Evolutionary conservation across 192 early-diverging fungal genomes (phyloP).

Genomic region (Backusella sp.): DNA sequence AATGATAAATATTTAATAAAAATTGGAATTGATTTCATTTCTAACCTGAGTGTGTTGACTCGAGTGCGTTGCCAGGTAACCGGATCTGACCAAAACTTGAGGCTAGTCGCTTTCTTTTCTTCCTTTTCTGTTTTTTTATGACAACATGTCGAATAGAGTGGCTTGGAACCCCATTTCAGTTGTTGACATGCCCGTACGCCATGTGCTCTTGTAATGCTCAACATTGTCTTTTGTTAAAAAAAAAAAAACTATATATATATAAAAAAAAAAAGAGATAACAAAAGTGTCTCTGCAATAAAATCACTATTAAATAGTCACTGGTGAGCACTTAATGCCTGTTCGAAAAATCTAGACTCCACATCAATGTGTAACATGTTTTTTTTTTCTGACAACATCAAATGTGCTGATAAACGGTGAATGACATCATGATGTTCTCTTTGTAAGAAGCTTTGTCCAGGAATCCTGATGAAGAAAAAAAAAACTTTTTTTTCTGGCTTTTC

Average conservation of each 20-base stretch:
- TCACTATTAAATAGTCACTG: conserved; percentile 1
- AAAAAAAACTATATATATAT: not conserved
- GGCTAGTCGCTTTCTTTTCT: not conserved
- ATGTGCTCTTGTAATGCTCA: not conserved
- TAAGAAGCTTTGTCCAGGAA: no score
- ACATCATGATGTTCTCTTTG: no score
- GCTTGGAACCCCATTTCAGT: not conserved
- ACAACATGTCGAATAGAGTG: not conserved
- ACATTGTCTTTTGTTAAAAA: not conserved
- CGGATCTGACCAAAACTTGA: conserved; percentile 43
- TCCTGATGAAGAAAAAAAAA: no score
- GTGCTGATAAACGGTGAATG: no score
- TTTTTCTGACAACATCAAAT: not conserved
- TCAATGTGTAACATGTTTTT: not conserved
- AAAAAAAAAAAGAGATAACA: not conserved
- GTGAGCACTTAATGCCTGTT: not conserved
- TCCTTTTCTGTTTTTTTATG: not conserved
- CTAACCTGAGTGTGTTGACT: conserved; percentile 40
- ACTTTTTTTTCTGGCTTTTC: no score
- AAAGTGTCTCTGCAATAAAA: not conserved
- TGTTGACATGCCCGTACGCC: not conserved
- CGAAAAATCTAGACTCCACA: not conserved
- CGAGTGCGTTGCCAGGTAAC: conserved; percentile 42
- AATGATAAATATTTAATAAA: not conserved
- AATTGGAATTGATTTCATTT: not conserved